Conservation (phyloP, 202 grass and related monocot species). For the Carex sylvatica region DNA sequence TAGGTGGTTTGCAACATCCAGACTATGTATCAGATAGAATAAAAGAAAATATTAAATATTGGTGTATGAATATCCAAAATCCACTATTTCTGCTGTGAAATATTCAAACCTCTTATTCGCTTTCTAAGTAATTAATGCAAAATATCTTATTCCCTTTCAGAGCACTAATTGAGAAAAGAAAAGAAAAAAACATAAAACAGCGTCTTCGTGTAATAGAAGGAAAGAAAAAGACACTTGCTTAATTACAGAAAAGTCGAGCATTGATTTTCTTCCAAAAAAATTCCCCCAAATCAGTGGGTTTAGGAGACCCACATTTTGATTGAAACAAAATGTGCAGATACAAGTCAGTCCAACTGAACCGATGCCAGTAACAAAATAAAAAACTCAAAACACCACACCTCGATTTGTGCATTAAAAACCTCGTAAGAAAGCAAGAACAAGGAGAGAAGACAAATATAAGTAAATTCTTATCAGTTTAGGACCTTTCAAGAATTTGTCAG, state of each 20-base stretch:
- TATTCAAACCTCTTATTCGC: background rate
- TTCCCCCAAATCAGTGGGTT: background rate
- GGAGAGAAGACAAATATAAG: background rate
- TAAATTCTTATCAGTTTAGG: background rate
- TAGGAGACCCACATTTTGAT: background rate
- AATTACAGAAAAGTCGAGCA: background rate
- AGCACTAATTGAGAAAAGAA: background rate
- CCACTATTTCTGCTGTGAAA: background rate
- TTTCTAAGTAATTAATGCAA: conserved; percentile 11
- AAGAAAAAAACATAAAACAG: background rate
- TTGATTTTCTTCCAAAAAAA: background rate
- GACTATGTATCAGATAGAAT: conserved; percentile 19
- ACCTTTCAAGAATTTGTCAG: background rate
- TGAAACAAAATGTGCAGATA: background rate
- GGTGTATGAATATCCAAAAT: background rate
- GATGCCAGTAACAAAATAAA: background rate
- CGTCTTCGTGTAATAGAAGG: background rate
- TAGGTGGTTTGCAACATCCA: conserved; percentile 38
- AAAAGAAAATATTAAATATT: background rate
- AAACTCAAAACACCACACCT: conserved; percentile 9
- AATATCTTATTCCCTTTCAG: background rate
- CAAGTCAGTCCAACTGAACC: background rate
- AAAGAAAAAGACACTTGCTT: conserved; percentile 3
- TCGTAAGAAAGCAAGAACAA: conserved; percentile 4
- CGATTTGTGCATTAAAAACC: conserved; percentile 18